Evolutionary conservation across 2,329 filamentous ascomycete genomes (phyloP), one percentile per base, ranked within the genome.

Genomic region (Trichoderma arundinaceum): DNA sequence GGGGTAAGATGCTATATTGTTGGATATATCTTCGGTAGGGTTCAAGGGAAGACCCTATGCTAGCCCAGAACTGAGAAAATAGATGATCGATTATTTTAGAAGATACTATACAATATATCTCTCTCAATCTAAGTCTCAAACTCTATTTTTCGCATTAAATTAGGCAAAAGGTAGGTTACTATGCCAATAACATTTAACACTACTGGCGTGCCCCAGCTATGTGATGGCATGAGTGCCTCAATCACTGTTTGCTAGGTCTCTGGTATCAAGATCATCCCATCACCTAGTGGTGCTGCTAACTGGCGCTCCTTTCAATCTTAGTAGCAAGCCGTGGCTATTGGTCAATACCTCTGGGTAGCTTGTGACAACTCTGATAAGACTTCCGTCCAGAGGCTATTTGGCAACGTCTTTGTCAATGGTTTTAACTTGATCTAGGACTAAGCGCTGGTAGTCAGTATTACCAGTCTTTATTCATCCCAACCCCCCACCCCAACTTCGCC

Each of bases 391-490:
- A 76, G 82, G 28, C 82, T 82, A 12, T 82, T 83, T 66, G 82
- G 82, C 38, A 72, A 77, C 64, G 78, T 79, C 39, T 73, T 79
- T 4, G 79, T 86, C 35, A 82, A 86, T 69, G 81, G 83, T 15
- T 85, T 81, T 71, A 83, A 85, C 69, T 80, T 58, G 82, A 84
- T 65, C 78, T 83, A 38, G 82, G 84, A 71, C 70, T 67, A 19
- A 66, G 69, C 68, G 69, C 66, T 38, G 77, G 76, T 12, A 77
- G 74, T 68, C 68, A 74, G 35, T 76, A 76, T 66, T 78, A 79
- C 64, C 75, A 74, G 33, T 70, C 65, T 60, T 69, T 74, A 68
- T 28, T 28, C 2, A 74, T 74, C 48, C 68, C 68, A 33, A 69
- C 65, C 8, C 71, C 77, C 19, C 77, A 74, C 33, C 70, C 70